A percentile compares a stretch with the other conserved stretches of the same genome.
These are phyloP conservation scores for Rhizopogon roseolus DNA, from an alignment of 768 basidiomycete genomes.

Conservation along the genomic window DNA sequence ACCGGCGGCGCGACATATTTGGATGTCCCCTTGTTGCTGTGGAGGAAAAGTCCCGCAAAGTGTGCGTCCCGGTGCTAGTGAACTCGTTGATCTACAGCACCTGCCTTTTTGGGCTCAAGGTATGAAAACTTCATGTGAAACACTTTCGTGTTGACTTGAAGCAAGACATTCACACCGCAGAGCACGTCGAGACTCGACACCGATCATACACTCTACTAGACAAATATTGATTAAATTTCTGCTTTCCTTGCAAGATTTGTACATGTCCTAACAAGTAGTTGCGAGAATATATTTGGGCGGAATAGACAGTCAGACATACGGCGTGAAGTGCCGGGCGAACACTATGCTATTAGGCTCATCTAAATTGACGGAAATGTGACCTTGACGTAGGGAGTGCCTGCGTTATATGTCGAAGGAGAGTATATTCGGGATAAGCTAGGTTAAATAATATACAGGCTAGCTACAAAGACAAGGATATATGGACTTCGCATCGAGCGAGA, in stretches of 20 bases:
- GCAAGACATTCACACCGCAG: neutral
- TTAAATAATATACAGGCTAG: neutral
- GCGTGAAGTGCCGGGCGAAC: too few species aligned
- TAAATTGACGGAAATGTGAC: too few species aligned
- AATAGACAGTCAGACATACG: too few species aligned
- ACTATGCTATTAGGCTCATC: too few species aligned
- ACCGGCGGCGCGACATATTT: conserved; percentile 8
- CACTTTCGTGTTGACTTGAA: neutral
- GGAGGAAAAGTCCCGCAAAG: neutral
- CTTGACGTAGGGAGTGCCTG: too few species aligned
- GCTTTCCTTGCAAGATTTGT: too few species aligned
- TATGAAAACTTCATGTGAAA: neutral
- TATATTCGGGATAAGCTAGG: neutral
- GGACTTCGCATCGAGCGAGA: neutral
- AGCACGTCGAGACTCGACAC: too few species aligned
- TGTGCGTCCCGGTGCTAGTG: neutral
- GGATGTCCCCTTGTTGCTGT: conserved; percentile 17
- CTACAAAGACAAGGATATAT: neutral
- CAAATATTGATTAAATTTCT: too few species aligned
- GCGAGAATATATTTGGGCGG: too few species aligned
- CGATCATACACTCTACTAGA: neutral
- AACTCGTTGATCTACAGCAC: conserved; percentile 6
- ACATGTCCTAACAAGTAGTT: too few species aligned
- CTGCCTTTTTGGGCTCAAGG: conserved; percentile 13
- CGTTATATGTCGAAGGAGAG: neutral